Evolutionary conservation across 257 asterid genomes (phyloP).

Genomic region (Rhazya stricta): DNA sequence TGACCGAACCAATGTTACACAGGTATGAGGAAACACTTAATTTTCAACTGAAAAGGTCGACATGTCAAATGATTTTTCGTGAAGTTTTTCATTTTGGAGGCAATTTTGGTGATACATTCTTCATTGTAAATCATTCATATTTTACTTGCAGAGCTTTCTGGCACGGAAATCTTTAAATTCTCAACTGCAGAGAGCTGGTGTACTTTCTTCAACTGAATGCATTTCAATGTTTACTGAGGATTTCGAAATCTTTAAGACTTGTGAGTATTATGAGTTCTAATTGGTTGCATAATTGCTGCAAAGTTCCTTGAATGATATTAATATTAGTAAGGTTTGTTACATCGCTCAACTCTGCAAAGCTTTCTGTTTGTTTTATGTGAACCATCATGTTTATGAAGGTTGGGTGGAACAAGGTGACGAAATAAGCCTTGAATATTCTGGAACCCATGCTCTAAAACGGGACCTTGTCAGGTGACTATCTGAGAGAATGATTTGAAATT

Average conservation of each 20-base stretch:
- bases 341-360: background rate
- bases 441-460: conserved; percentile 88
- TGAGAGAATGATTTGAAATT: background rate
- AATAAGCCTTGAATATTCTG: conserved; percentile 93
- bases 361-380: conserved; percentile 21
- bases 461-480: conserved; percentile 81
- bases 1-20: conserved; percentile 96
- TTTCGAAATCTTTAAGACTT: conserved; percentile 59
- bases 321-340: background rate
- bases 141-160: conserved; percentile 76
- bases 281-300: conserved; percentile 10
- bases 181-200: conserved; percentile 79
- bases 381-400: conserved; percentile 41
- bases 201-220: conserved; percentile 54
- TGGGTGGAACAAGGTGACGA: conserved; percentile 99
- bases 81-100: conserved; percentile 1
- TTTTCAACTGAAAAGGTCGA: background rate
- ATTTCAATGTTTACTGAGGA: conserved; percentile 72
- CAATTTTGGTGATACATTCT: background rate
- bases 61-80: background rate
- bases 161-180: conserved; percentile 69
- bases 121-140: conserved; percentile 4
- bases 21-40: conserved; percentile 50
- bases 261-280: conserved; percentile 38
- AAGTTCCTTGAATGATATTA: conserved; percentile 1